Base-by-base conservation (phyloP, 495 filamentous ascomycete genomes). In the Cairneyella variabilis region DNA sequence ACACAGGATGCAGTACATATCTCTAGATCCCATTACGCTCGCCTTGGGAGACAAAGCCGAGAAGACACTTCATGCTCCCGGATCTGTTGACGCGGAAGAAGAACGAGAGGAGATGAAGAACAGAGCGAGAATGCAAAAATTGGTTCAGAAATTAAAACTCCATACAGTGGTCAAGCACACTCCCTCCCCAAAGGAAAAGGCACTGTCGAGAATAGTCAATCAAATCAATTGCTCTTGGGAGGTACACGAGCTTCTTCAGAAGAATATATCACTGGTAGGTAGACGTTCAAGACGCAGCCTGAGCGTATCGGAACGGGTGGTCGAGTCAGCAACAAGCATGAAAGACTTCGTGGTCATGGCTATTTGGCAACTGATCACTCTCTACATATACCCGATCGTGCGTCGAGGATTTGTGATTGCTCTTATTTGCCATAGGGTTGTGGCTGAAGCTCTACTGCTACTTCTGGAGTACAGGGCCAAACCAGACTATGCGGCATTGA, bases 221-320 rank as follows among this genome's bases (percentile, higher is more conserved):
- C 93, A 99, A 67, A 85, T 97, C 63, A 99, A 99, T 64, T 97
- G 93, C 72, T 88, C 92, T 1, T 90, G 84, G 70, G 93, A 99
- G 63, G 75, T 97, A 58, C 83, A 88, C 36, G 76, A 83, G 53
- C 71, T 97, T 36, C 78, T 97, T 52, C 86, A 91, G 58, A 90
- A 85, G 60, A 99, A 99, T 57, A 86, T 90, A 42, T 81, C 83
- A 26, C 75, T 95, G 4, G 82, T 97, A 30, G 84, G 89, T 0
- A 80, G 83, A 16, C 85, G 95, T 3, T 80, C 81, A 12, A 90
- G 91, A 69, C 79, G 93, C 49, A 88, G 80, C 39, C 78, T 96
- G 57, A 97, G 92, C 64, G 95, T 99, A 21, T 89, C 89, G 16
- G 95, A 99, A 69, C 80, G 90, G 48, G 91, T 99, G 2, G 91